phyloP scores from a whole-genome alignment of 2,329 filamentous ascomycete genomes.

The Ascochyta clinopodiicola region DNA sequence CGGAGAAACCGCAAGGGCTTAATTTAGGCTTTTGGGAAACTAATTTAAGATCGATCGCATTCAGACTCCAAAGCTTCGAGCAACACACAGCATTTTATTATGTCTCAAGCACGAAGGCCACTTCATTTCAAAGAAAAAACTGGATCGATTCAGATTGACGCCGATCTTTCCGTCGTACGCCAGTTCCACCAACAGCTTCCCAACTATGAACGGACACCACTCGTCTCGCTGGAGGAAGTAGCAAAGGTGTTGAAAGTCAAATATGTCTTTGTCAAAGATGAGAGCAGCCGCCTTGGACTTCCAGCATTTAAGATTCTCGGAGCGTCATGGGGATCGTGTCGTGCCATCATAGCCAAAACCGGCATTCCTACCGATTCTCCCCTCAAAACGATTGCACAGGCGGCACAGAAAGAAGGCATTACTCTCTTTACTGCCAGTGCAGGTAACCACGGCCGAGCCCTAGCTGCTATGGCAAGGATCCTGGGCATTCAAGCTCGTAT shows the following conservation, averaged over 20 bases:
- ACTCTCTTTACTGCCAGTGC: constrained; percentile 72
- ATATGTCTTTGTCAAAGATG: constrained; percentile 72
- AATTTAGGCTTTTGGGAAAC: background rate
- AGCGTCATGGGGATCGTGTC: constrained; percentile 72
- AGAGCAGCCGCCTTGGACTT: constrained; percentile 70
- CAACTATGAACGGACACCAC: constrained; percentile 61
- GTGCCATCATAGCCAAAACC: constrained; percentile 60
- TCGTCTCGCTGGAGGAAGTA: constrained; percentile 61
- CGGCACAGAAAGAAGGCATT: constrained; percentile 21
- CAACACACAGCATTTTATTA: background rate
- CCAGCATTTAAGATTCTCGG: constrained; percentile 83
- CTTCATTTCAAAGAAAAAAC: constrained; percentile 1
- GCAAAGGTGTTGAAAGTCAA: constrained; percentile 61
- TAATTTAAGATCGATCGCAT: background rate
- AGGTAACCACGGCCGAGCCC: constrained; percentile 78
- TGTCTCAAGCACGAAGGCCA: background rate
- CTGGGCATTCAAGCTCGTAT: constrained; percentile 64
- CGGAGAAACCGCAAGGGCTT: background rate
- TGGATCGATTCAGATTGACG: background rate
- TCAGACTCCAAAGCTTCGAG: background rate
- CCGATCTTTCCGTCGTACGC: background rate
- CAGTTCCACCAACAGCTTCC: constrained; percentile 66
- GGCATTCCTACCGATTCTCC: constrained; percentile 54
- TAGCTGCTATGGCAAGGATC: constrained; percentile 70
- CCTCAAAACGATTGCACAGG: constrained; percentile 54